A percentile compares a stretch with the other conserved stretches of the same genome.
phyloP scores from a whole-genome alignment of 1,284 basidiomycete genomes.

The Malassezia nana region DNA sequence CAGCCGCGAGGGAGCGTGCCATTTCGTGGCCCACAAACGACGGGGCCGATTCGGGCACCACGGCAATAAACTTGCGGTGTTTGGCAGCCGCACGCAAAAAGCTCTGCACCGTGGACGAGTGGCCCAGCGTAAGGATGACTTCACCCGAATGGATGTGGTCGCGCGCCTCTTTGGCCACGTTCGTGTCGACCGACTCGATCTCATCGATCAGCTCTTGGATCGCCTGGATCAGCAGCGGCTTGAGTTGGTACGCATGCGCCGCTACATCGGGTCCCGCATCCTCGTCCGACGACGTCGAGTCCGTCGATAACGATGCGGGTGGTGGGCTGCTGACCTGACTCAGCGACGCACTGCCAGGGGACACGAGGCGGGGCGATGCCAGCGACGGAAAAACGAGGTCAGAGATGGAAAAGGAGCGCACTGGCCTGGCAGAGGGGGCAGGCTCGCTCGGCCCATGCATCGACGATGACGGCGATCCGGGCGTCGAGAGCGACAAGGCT shows the following conservation, averaged over 20 bases:
- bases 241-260: slow-evolving; percentile 39
- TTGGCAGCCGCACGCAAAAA: slow-evolving; percentile 84
- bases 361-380: background rate
- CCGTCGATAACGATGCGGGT: background rate
- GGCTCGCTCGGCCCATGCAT: background rate
- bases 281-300: slow-evolving; percentile 10
- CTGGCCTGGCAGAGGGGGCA: background rate
- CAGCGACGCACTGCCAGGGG: background rate
- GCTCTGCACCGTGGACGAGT: slow-evolving; percentile 77
- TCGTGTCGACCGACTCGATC: slow-evolving; percentile 87
- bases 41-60: slow-evolving; percentile 88
- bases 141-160: slow-evolving; percentile 97
- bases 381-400: slow-evolving; percentile 25
- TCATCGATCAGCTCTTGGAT: slow-evolving; percentile 73
- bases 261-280: background rate
- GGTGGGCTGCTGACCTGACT: background rate
- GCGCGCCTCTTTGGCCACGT: slow-evolving; percentile 81
- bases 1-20: slow-evolving; percentile 60
- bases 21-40: slow-evolving; percentile 75
- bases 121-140: slow-evolving; percentile 89
- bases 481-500: slow-evolving; percentile 21
- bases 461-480: slow-evolving; percentile 18
- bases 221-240: slow-evolving; percentile 50
- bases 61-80: slow-evolving; percentile 85
- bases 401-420: slow-evolving; percentile 34